phyloP scores from a whole-genome alignment of 1,139 yeast species.

The Yamadazyma trypodendri region DNA sequence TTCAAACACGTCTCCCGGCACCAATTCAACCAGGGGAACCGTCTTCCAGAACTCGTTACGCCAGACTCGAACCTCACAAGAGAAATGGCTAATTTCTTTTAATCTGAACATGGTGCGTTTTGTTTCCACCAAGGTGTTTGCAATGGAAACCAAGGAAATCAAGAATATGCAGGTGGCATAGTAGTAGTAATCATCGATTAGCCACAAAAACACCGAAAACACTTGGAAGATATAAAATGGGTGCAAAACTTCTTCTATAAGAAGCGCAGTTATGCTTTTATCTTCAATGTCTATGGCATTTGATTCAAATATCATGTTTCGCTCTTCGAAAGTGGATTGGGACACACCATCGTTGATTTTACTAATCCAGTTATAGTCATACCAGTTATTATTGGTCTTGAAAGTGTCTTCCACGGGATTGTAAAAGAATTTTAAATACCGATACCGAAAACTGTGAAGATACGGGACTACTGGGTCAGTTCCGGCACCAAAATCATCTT shows the following conservation, averaged over 20 bases:
- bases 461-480: conserved; percentile 67
- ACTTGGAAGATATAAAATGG: conserved; percentile 95
- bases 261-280: conserved; percentile 60
- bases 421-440: conserved; percentile 80
- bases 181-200: conserved; percentile 86
- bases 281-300: conserved; percentile 77
- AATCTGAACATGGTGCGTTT: conserved; percentile 70
- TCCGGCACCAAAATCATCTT: conserved; percentile 16
- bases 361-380: conserved; percentile 70
- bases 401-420: conserved; percentile 86
- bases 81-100: conserved; percentile 68
- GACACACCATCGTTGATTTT: conserved; percentile 70
- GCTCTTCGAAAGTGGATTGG: conserved; percentile 63
- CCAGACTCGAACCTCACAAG: conserved; percentile 83
- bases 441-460: conserved; percentile 68
- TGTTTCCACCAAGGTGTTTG: conserved; percentile 81
- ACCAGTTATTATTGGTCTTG: conserved; percentile 84
- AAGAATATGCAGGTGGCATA: conserved; percentile 90
- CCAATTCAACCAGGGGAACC: conserved; percentile 73
- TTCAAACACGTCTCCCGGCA: conserved; percentile 95
- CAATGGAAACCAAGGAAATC: conserved; percentile 77
- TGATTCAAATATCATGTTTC: conserved; percentile 71
- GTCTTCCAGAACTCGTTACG: conserved; percentile 94
- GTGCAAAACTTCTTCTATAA: conserved; percentile 86
- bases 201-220: conserved; percentile 88